Evolutionary conservation across 371 early-diverging fungal genomes (phyloP).

Genomic region (Mortierella sp.): DNA sequence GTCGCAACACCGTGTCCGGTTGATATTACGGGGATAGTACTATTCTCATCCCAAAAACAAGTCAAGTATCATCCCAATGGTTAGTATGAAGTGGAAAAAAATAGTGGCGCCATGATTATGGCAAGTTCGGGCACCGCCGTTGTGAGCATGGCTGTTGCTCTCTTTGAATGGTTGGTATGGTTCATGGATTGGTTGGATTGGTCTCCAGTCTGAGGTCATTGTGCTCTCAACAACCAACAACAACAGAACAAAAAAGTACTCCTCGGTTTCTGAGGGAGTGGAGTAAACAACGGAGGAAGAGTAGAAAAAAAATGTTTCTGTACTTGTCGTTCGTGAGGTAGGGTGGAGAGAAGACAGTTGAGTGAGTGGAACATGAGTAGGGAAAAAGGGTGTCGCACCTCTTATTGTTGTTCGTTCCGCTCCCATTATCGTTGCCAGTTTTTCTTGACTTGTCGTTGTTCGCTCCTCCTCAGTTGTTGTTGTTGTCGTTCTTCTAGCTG

Average conservation of each 20-base stretch:
- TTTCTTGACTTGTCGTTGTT: too few relatives aligned
- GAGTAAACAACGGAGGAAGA: background rate
- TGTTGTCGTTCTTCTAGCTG: too few relatives aligned
- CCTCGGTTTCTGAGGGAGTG: background rate
- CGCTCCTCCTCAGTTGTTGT: too few relatives aligned
- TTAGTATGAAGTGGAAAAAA: background rate
- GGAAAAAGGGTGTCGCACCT: background rate
- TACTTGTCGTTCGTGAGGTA: background rate
- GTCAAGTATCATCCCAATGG: background rate
- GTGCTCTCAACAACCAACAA: constrained; percentile 24
- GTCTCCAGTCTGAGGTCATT: constrained; percentile 31
- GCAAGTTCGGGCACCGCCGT: constrained; percentile 4
- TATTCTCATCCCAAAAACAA: constrained; percentile 31
- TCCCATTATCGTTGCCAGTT: too few relatives aligned
- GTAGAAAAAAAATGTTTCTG: background rate
- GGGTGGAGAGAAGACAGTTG: background rate
- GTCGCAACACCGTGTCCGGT: constrained; percentile 94
- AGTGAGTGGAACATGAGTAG: background rate
- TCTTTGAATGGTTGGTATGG: background rate
- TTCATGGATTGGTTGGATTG: background rate
- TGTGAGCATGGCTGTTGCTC: constrained; percentile 7
- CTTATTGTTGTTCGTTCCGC: too few relatives aligned
- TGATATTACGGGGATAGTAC: constrained; percentile 94
- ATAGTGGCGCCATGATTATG: constrained; percentile 11
- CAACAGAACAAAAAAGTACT: background rate